These are phyloP conservation scores for Lepiota brunneoincarnata DNA, from an alignment of 768 basidiomycete species.

Conservation along the genomic window DNA sequence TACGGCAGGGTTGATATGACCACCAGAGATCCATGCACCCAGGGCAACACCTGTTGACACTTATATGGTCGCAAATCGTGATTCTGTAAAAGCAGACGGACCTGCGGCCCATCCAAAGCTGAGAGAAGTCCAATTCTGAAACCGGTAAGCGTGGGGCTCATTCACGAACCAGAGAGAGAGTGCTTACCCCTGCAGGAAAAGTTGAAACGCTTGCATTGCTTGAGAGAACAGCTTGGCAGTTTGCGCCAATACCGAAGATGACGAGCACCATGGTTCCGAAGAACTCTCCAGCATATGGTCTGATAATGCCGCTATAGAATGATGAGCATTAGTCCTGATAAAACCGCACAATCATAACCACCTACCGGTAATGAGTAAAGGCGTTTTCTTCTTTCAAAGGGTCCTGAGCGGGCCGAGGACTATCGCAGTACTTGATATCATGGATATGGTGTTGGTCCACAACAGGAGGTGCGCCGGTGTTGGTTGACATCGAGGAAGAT, in stretches of 20 bases:
- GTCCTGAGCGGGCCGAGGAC: background rate
- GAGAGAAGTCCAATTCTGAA: slow-evolving; percentile 28
- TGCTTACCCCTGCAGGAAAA: slow-evolving; percentile 48
- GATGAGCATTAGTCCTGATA: background rate
- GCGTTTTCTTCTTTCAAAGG: background rate
- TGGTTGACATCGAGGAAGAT: background rate
- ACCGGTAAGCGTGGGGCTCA: background rate
- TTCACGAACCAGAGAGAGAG: background rate
- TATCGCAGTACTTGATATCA: background rate
- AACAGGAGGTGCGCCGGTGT: no score
- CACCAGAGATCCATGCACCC: slow-evolving; percentile 67
- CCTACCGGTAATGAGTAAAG: slow-evolving; percentile 5
- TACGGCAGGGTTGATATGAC: slow-evolving; percentile 66
- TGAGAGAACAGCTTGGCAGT: slow-evolving; percentile 51
- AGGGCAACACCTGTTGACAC: slow-evolving; percentile 38
- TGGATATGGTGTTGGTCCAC: background rate
- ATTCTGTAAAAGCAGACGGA: background rate
- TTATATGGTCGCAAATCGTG: background rate
- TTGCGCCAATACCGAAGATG: slow-evolving; percentile 49
- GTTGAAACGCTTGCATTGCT: slow-evolving; percentile 34
- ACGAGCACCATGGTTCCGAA: slow-evolving; percentile 51
- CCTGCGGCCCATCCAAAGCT: slow-evolving; percentile 44
- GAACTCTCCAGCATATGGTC: slow-evolving; percentile 43
- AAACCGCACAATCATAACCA: background rate
- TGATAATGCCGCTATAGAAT: slow-evolving; percentile 3